Conservation (phyloP, 2,329 filamentous ascomycete genomes). For the Penicillium sp. region DNA sequence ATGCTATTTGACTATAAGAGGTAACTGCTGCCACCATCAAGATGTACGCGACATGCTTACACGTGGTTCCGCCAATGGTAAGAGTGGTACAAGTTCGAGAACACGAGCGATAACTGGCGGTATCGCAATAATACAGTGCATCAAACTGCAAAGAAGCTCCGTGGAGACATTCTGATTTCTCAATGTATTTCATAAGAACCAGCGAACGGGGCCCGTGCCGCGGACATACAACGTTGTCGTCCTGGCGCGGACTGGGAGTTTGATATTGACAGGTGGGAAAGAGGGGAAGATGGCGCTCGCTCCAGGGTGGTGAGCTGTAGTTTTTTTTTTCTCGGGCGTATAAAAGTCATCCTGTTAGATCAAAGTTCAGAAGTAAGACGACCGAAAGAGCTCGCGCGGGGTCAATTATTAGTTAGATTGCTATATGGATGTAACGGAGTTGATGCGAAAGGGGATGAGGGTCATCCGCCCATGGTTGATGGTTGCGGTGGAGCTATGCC, state of each 20-base stretch:
- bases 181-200: slow-evolving; percentile 13
- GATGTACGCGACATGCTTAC: slow-evolving; percentile 7
- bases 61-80: slow-evolving; percentile 6
- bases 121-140: slow-evolving; percentile 7
- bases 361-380: slow-evolving; percentile 15
- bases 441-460: slow-evolving; percentile 16
- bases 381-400: slow-evolving; percentile 19
- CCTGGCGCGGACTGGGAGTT: not conserved
- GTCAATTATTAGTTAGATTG: slow-evolving; percentile 14
- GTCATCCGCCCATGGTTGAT: slow-evolving; percentile 23
- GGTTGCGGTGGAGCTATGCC: slow-evolving; percentile 22
- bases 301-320: not conserved
- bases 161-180: slow-evolving; percentile 15
- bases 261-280: slow-evolving; percentile 5
- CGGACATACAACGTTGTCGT: not conserved
- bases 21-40: not conserved
- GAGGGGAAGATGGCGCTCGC: slow-evolving; percentile 10
- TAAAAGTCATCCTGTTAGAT: slow-evolving; percentile 12
- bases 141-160: slow-evolving; percentile 5
- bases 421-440: slow-evolving; percentile 8
- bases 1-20: not conserved
- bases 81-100: not conserved
- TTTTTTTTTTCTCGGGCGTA: slow-evolving; percentile 13
- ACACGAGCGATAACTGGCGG: not conserved
- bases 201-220: not conserved